Base-by-base conservation (phyloP, 306 rosid genomes). In the Vigna trinervia region DNA sequence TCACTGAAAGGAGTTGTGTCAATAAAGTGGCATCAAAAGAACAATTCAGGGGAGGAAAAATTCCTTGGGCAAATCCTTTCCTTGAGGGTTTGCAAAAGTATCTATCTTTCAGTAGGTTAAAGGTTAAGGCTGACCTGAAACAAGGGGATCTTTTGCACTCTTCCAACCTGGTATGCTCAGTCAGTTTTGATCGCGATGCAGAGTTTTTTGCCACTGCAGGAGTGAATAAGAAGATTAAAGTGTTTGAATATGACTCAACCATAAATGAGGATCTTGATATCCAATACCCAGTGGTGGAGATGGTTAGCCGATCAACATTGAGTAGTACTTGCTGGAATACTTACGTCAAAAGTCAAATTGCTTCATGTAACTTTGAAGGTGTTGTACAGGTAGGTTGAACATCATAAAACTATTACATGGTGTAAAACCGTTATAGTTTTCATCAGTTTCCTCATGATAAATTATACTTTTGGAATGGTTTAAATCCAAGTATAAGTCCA, bases 281-380 rank as follows among this genome's bases (percentile, higher is more conserved):
- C 56, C 96, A 93, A 83, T 93, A 93, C 84, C 97, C 94, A 1
- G 91, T 93, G 10, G 94, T 89, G 80, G 97, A 93, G 86, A 88
- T 93, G 91, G 91, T 84, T 76, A 82, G 89, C 82, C 68, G 86
- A 70, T 90, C 96, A 22, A 93, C 82, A 86, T 87, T 93, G 78
- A 93, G 97, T 85, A 89, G 91, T 81, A 78, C 89, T 67, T 90
- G 92, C 81, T 93, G 97, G 97, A 93, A 90, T 72, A 86, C 90
- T 71, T 90, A 90, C 69, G 90, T 93, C 84, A 93, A 90, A 78
- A 85, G 93, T 82, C 97, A 93, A 85, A 88, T 90, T 70, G 97
- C 97, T 84, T 93, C 97, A 4, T 90, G 97, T 74, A 93, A 90
- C 80, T 93, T 93, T 71, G 98, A 90, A 87, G 98, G 96, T 61